phyloP scores from a whole-genome alignment of 2,329 filamentous ascomycete genomes.

The Colletotrichum limetticola region DNA sequence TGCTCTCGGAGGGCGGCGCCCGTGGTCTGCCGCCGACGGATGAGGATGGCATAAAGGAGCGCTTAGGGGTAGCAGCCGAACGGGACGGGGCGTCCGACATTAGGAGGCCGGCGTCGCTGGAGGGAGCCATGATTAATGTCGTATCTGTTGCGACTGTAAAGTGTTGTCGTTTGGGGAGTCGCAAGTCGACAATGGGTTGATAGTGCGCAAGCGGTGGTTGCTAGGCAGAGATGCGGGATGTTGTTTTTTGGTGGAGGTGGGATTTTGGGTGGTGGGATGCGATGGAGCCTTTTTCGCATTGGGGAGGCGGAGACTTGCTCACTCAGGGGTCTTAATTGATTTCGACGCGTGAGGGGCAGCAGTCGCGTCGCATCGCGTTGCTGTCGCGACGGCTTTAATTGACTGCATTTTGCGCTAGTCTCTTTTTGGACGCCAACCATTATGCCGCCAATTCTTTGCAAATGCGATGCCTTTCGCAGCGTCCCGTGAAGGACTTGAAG shows the following conservation, averaged over 20 bases:
- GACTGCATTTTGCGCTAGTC: conserved; percentile 45
- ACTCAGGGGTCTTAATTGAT: conserved; percentile 34
- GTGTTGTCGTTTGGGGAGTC: background rate
- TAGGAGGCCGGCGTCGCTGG: conserved; percentile 65
- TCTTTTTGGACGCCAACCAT: background rate
- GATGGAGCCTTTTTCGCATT: conserved; percentile 33
- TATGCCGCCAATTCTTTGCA: background rate
- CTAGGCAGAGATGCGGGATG: conserved; percentile 17
- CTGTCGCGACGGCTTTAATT: conserved; percentile 50
- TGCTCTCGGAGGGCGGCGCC: conserved; percentile 71
- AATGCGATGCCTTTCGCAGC: background rate
- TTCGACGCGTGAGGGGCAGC: conserved; percentile 35
- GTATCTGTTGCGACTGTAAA: background rate
- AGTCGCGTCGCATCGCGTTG: conserved; percentile 45
- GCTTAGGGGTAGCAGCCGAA: conserved; percentile 54
- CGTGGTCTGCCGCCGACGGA: conserved; percentile 65
- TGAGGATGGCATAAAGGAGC: conserved; percentile 55
- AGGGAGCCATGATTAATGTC: conserved; percentile 56
- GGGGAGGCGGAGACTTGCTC: conserved; percentile 16
- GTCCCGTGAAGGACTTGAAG: background rate
- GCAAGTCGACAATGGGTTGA: background rate
- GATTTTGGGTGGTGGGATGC: conserved; percentile 33
- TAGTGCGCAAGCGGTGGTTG: conserved; percentile 7
- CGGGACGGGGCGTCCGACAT: conserved; percentile 67
- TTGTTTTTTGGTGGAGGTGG: conserved; percentile 32